Evolutionary conservation across 192 early-diverging fungal species (phyloP).

Genomic region (Blastocladiella britannica): DNA sequence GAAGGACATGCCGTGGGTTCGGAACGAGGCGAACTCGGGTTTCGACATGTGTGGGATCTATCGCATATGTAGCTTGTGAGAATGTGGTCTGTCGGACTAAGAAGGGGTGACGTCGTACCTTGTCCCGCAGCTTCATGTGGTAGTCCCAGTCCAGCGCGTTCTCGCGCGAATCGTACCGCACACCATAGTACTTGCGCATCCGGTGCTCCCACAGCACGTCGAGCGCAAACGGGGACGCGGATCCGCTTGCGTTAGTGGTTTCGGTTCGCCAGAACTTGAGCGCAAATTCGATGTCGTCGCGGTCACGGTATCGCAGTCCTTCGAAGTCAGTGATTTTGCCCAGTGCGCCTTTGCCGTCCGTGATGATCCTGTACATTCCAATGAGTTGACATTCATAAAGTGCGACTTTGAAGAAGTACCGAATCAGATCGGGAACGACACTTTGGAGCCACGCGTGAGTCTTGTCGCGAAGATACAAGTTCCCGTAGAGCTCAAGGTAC

Average conservation of each 20-base stretch:
- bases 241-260: no score
- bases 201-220: constrained; percentile 6
- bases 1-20: constrained; percentile 20
- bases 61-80: neutral
- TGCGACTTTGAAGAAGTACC: no score
- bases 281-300: constrained; percentile 32
- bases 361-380: constrained; percentile 13
- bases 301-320: constrained; percentile 22
- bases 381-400: no score
- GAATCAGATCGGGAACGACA: constrained; percentile 10
- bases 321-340: constrained; percentile 18
- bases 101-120: constrained; percentile 3
- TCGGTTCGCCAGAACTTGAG: constrained; percentile 30
- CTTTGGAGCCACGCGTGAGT: constrained; percentile 11
- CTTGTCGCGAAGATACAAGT: constrained; percentile 19
- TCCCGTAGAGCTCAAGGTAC: constrained; percentile 32
- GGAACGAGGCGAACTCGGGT: constrained; percentile 19
- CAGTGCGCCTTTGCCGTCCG: constrained; percentile 14
- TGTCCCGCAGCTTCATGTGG: constrained; percentile 29
- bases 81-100: neutral
- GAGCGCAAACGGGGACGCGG: neutral
- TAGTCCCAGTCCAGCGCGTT: constrained; percentile 38
- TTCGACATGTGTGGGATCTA: constrained; percentile 16
- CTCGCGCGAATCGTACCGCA: constrained; percentile 25
- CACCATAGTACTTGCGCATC: constrained; percentile 12